Base-by-base conservation (phyloP, 2,329 filamentous ascomycete species). In the Cephalotrichum gorgonifer region DNA sequence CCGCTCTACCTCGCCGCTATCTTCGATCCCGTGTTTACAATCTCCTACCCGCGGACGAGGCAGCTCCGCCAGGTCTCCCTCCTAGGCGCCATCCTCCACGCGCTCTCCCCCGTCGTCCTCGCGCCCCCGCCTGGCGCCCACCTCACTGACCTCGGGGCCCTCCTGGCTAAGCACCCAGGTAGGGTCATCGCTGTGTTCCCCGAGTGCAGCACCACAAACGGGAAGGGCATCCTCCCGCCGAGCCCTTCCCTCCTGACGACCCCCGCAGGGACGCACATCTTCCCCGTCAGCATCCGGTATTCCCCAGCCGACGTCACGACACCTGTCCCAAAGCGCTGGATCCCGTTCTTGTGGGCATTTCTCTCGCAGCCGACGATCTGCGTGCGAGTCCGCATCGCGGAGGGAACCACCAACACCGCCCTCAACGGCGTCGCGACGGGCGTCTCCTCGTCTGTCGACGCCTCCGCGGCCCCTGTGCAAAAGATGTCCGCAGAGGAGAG, bases 131-230 rank as follows among this genome's bases (percentile, higher is more conserved):
- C 63, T 2, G 63, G 63, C 3, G 65, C 72, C 8, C 70, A 66
- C 26, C 68, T 88, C 30, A 78, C 82, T 25, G 78, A 82, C 52
- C 62, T 90, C 42, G 69, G 72, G 22, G 72, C 76, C 1, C 74
- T 97, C 4, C 62, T 89, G 11, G 67, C 72, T 28, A 71, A 76
- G 51, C 78, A 94, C 61, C 88, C 88, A 0, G 74, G 78, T 50
- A 81, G 88, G 43, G 79, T 88, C 51, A 78, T 97, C 53, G 88
- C 84, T 53, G 81, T 95, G 2, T 96, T 97, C 63, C 91, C 93
- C 12, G 93, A 98, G 68, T 91, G 86, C 66, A 93, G 86, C 4
- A 95, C 93, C 1, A 95, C 88, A 42, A 98, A 98, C 61, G 91
- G 91, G 53, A 84, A 87, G 56, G 93, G 85, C 4, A 90, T 97